A percentile compares a stretch with the other conserved stretches of the same genome.
Evolutionary conservation across 441 rosid species (phyloP).

Genomic region (Brassica balearica): DNA sequence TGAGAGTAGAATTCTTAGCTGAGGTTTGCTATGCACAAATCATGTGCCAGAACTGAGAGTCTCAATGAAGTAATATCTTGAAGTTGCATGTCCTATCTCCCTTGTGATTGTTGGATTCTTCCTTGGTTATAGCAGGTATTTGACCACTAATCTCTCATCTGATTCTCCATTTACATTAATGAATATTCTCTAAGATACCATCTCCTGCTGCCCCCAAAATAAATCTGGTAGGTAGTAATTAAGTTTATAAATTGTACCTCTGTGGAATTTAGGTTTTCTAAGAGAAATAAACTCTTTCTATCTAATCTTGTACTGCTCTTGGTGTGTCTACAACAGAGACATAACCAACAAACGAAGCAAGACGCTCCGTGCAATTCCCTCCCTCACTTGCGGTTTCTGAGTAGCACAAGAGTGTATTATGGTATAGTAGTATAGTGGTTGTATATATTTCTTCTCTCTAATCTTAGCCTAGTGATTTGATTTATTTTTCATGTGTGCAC

Average conservation of each 20-base stretch:
- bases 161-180: neutral
- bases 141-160: conserved; percentile 7
- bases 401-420: conserved; percentile 7
- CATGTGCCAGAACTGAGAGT: conserved; percentile 36
- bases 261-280: neutral
- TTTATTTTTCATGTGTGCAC: neutral
- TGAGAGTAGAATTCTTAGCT: neutral
- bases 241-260: neutral
- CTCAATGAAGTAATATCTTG: conserved; percentile 44
- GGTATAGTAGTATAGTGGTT: neutral
- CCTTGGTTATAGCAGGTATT: neutral
- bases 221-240: neutral
- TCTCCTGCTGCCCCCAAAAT: conserved; percentile 8
- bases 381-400: conserved; percentile 1
- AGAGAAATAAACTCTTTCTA: neutral
- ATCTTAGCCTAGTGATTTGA: conserved; percentile 3
- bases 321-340: conserved; percentile 1
- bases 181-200: neutral
- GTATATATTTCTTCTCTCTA: neutral
- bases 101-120: neutral
- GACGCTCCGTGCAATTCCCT: neutral
- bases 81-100: neutral
- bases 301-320: neutral
- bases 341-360: neutral
- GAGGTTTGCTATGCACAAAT: neutral